Evolutionary conservation across 345 rosid genomes (phyloP), one percentile per base, ranked within the genome.

Genomic region (Eucalyptus erythrocorys): DNA sequence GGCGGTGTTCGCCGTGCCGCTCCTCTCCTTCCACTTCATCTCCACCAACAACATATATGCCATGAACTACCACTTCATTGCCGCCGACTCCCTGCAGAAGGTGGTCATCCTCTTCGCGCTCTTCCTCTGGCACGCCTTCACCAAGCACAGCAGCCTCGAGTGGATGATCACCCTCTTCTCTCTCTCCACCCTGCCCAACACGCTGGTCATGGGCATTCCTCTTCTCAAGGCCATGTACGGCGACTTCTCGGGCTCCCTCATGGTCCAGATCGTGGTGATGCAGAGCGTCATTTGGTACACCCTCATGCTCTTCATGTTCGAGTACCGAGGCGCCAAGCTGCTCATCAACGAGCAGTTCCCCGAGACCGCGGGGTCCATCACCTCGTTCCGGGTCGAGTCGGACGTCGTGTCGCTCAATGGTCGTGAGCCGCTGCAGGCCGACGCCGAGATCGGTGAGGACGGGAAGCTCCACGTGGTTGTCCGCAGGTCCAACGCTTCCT

Each of bases 91-190:
- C 40, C 95, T 96, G 79, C 99, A 96, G 87, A 96, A 96, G 87
- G 91, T 95, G 45, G 96, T 95, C 48, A 94, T 96, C 42, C 95
- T 96, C 27, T 48, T 89, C 16, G 96, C 99, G 43, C 96, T 96
- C 48, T 94, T 95, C 86, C 92, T 94, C 12, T 95, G 98, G 98
- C 96, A 94, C 88, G 89, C 93, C 47, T 93, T 96, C 49, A 88
- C 95, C 85, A 93, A 92, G 80, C 89, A 88, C 14, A 96, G 96
- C 59, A 93, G 87, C 89, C 92, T 94, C 11, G 99, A 96, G 86
- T 96, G 99, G 97, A 94, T 95, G 95, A 96, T 96, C 89, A 95
- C 97, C 6, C 91, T 96, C 26, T 96, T 95, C 90, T 96, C 99
- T 8, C 92, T 96, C 12, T 96, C 97, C 6, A 94, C 99, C 55